phyloP scores from a whole-genome alignment of 441 rosid genomes.

The Manihot esculenta region DNA sequence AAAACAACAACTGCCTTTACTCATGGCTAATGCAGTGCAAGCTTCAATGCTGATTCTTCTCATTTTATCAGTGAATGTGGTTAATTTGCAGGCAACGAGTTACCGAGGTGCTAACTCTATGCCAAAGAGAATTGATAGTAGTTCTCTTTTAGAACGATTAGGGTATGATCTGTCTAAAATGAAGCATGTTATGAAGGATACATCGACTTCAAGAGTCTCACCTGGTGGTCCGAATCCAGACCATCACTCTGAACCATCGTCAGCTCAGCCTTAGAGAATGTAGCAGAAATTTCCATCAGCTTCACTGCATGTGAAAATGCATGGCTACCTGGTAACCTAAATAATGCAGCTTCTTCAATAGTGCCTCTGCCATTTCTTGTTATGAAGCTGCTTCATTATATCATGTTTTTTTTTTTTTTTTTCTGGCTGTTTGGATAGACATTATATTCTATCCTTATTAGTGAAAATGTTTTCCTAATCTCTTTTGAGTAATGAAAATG shows the following conservation, averaged over 20 bases:
- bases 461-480: too few species aligned
- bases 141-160: constrained; percentile 18
- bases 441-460: too few species aligned
- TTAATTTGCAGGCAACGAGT: constrained; percentile 18
- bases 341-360: not conserved
- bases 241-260: constrained; percentile 37
- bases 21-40: not conserved
- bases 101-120: constrained; percentile 7
- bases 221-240: constrained; percentile 46
- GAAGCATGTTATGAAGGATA: constrained; percentile 20
- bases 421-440: too few species aligned
- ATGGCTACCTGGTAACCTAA: not conserved
- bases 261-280: constrained; percentile 19
- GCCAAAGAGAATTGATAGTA: constrained; percentile 24
- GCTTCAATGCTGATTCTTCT: constrained; percentile 26
- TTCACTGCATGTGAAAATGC: not conserved
- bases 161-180: constrained; percentile 23
- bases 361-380: not conserved
- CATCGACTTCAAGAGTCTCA: constrained; percentile 12
- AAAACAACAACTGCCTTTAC: too few species aligned
- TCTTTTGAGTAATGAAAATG: too few species aligned
- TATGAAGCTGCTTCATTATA: too few species aligned
- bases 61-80: constrained; percentile 21
- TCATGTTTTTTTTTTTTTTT: not conserved
- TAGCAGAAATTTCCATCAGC: not conserved